Conservation (phyloP, 306 rosid species). For the Heteromeles arbutifolia region DNA sequence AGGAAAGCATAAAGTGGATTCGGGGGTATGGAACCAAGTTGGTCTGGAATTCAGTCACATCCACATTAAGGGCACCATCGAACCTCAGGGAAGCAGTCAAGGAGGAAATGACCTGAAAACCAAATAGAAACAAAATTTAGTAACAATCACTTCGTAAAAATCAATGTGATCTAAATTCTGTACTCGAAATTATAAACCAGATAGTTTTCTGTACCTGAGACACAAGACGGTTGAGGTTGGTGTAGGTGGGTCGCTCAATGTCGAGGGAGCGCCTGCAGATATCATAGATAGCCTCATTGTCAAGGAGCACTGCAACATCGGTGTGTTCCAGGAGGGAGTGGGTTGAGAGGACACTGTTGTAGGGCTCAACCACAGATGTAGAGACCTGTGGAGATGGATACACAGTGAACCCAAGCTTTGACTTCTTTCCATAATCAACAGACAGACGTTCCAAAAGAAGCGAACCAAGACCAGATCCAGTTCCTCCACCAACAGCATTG, state of each 20-base stretch:
- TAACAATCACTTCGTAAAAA: not conserved
- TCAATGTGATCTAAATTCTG: not conserved
- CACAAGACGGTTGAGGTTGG: conserved; percentile 82
- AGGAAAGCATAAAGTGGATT: conserved; percentile 96
- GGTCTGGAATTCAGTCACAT: conserved; percentile 89
- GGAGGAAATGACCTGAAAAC: conserved; percentile 71
- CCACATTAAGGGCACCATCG: conserved; percentile 87
- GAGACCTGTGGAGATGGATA: conserved; percentile 95
- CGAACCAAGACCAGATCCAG: conserved; percentile 91
- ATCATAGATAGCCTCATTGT: conserved; percentile 88
- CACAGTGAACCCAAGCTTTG: conserved; percentile 87
- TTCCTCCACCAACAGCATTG: conserved; percentile 94
- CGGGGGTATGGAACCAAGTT: conserved; percentile 90
- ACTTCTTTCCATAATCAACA: conserved; percentile 87
- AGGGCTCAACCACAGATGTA: conserved; percentile 94
- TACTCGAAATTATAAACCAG: not conserved
- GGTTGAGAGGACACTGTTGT: conserved; percentile 95
- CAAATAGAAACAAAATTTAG: not conserved
- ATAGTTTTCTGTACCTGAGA: conserved; percentile 53
- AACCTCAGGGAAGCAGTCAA: conserved; percentile 85
- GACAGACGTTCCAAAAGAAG: conserved; percentile 83
- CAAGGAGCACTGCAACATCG: conserved; percentile 81
- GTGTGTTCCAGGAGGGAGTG: conserved; percentile 92
- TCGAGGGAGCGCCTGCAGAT: conserved; percentile 93
- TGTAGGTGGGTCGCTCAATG: conserved; percentile 89